phyloP scores from a whole-genome alignment of 208 protist species.

The Balamuthia mandrillaris region DNA sequence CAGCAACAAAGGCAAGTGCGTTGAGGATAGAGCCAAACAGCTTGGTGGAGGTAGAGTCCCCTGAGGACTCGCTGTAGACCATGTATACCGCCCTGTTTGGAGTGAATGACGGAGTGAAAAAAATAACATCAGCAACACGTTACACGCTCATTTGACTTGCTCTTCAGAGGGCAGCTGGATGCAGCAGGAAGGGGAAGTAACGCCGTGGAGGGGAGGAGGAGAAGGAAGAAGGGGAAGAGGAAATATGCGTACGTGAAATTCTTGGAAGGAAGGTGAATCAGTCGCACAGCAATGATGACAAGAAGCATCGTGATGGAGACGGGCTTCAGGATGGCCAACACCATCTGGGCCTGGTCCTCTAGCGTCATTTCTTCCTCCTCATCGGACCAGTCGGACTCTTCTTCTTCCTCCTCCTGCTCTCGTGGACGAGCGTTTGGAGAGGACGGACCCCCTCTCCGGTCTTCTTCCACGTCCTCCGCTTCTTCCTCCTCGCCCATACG shows the following conservation, averaged over 20 bases:
- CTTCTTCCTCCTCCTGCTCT: not conserved
- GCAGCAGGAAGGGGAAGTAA: not conserved
- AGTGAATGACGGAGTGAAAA: too few relatives aligned
- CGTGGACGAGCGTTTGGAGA: too few relatives aligned
- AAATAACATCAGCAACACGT: too few relatives aligned
- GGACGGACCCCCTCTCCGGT: too few relatives aligned
- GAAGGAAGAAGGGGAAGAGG: not conserved
- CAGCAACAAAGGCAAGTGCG: slow-evolving; percentile 60
- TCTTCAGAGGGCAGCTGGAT: too few relatives aligned
- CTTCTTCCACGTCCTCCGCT: too few relatives aligned
- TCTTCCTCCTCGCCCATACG: too few relatives aligned
- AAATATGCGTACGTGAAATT: not conserved
- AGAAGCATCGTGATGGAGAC: slow-evolving; percentile 35
- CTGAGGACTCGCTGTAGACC: slow-evolving; percentile 38
- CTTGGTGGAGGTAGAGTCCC: slow-evolving; percentile 21
- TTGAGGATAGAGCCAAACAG: slow-evolving; percentile 63
- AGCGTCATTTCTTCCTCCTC: not conserved
- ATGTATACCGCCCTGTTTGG: slow-evolving; percentile 34
- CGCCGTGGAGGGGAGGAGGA: not conserved
- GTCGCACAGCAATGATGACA: not conserved
- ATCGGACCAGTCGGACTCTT: slow-evolving; percentile 1
- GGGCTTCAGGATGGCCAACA: slow-evolving; percentile 35
- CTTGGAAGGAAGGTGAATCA: not conserved
- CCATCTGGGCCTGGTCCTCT: slow-evolving; percentile 18
- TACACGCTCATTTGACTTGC: too few relatives aligned